phyloP scores from a whole-genome alignment of 306 rosid species.

The Pyrus pyrifolia region DNA sequence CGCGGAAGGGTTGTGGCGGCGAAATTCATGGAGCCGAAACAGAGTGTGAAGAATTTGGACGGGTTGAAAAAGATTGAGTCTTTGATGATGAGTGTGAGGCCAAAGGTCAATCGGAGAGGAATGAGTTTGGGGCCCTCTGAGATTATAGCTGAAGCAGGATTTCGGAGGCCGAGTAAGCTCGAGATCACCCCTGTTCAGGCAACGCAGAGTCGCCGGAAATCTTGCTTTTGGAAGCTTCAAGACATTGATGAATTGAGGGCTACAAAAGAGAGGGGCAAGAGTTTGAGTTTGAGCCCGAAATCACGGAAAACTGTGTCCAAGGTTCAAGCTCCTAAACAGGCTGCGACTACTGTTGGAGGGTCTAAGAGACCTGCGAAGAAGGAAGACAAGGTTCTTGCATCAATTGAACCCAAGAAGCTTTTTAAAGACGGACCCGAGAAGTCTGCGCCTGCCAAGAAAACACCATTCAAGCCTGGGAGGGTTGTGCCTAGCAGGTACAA shows the following conservation, averaged over 20 bases:
- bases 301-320: slow-evolving; percentile 35
- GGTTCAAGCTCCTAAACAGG: slow-evolving; percentile 30
- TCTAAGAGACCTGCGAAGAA: slow-evolving; percentile 44
- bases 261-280: slow-evolving; percentile 41
- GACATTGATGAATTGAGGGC: slow-evolving; percentile 46
- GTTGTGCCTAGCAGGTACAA: slow-evolving; percentile 77
- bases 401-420: slow-evolving; percentile 67
- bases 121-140: slow-evolving; percentile 78
- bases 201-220: slow-evolving; percentile 64
- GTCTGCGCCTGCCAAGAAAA: slow-evolving; percentile 32
- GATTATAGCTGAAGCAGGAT: slow-evolving; percentile 33
- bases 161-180: slow-evolving; percentile 34
- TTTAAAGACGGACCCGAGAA: slow-evolving; percentile 57
- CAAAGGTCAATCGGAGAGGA: slow-evolving; percentile 50
- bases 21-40: slow-evolving; percentile 51
- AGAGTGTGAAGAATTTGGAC: slow-evolving; percentile 20
- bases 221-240: slow-evolving; percentile 65
- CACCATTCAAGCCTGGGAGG: slow-evolving; percentile 53
- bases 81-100: slow-evolving; percentile 14
- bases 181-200: slow-evolving; percentile 47
- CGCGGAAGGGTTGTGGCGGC: slow-evolving; percentile 45
- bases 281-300: slow-evolving; percentile 49
- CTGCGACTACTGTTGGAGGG: slow-evolving; percentile 36
- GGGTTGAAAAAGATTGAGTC: slow-evolving; percentile 30
- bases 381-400: slow-evolving; percentile 33